These are phyloP conservation scores for Agrocybe praecox DNA, from an alignment of 768 basidiomycete species.

Conservation along the genomic window DNA sequence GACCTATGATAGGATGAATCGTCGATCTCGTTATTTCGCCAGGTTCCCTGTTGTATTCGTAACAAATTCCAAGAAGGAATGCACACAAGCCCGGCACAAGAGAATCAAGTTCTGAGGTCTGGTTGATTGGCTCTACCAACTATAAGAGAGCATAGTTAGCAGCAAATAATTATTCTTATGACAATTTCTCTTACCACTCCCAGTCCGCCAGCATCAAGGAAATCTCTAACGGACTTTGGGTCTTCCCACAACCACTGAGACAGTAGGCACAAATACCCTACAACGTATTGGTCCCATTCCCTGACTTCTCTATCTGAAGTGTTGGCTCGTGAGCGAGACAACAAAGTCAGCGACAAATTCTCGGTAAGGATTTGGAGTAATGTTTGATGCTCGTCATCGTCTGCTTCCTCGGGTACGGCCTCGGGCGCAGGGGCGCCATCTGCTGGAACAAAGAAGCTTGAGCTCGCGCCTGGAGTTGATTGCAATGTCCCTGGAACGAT, in stretches of 20 bases:
- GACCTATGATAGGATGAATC: slow-evolving; percentile 86
- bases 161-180: background rate
- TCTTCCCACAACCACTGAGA: slow-evolving; percentile 98
- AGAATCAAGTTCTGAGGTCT: slow-evolving; percentile 81
- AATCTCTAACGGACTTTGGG: slow-evolving; percentile 82
- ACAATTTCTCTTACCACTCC: slow-evolving; percentile 71
- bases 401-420: slow-evolving; percentile 29
- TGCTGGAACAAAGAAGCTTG: slow-evolving; percentile 76
- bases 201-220: slow-evolving; percentile 87
- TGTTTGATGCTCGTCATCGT: slow-evolving; percentile 65
- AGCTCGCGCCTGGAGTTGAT: slow-evolving; percentile 30
- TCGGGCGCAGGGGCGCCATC: slow-evolving; percentile 53
- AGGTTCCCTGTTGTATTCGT: slow-evolving; percentile 95
- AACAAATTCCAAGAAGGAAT: slow-evolving; percentile 91
- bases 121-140: slow-evolving; percentile 96
- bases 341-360: slow-evolving; percentile 83
- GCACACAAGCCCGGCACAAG: slow-evolving; percentile 89
- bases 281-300: slow-evolving; percentile 91
- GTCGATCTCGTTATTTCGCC: slow-evolving; percentile 96
- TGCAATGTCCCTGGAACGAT: slow-evolving; percentile 55
- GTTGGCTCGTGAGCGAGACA: slow-evolving; percentile 72
- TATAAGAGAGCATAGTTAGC: slow-evolving; percentile 26
- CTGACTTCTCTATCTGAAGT: slow-evolving; percentile 70
- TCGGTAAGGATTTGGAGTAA: slow-evolving; percentile 88
- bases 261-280: slow-evolving; percentile 82